These are phyloP conservation scores for Saururus chinensis DNA, from an alignment of 164 flowering plant species.

Conservation along the genomic window DNA sequence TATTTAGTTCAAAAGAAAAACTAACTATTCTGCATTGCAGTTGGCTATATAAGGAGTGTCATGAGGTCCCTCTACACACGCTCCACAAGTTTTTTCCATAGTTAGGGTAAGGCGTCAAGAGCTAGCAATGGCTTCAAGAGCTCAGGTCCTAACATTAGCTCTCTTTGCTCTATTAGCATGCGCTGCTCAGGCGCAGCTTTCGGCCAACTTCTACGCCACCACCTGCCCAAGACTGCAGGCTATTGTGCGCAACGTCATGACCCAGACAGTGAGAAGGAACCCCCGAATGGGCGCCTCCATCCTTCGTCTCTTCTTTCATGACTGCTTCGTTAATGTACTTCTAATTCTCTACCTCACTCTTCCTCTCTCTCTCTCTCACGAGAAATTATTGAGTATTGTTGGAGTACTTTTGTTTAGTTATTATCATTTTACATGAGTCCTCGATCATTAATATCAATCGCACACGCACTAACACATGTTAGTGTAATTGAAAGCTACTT, in stretches of 20 bases:
- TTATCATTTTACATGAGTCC: too few relatives aligned
- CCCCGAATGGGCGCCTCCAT: constrained; percentile 18
- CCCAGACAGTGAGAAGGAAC: constrained; percentile 12
- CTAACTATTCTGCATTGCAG: too few relatives aligned
- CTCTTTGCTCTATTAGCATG: constrained; percentile 11
- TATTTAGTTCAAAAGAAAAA: too few relatives aligned
- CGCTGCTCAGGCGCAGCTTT: constrained; percentile 32
- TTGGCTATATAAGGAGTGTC: too few relatives aligned
- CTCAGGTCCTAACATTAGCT: constrained; percentile 1
- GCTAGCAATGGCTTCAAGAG: neutral
- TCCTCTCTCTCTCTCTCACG: neutral
- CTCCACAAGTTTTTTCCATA: too few relatives aligned
- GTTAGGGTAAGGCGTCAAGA: too few relatives aligned
- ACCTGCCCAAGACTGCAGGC: constrained; percentile 31
- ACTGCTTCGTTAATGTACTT: constrained; percentile 22
- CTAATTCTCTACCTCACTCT: neutral
- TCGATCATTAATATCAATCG: too few relatives aligned
- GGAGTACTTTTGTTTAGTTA: too few relatives aligned
- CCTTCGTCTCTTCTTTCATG: constrained; percentile 20
- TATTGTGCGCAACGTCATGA: constrained; percentile 29
- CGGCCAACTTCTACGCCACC: constrained; percentile 26
- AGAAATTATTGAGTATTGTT: too few relatives aligned
- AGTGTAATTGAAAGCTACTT: too few relatives aligned
- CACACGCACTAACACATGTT: too few relatives aligned
- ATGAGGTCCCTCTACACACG: too few relatives aligned